Base-by-base conservation (phyloP, 2,329 filamentous ascomycete genomes). In the Fusarium bactridioides region DNA sequence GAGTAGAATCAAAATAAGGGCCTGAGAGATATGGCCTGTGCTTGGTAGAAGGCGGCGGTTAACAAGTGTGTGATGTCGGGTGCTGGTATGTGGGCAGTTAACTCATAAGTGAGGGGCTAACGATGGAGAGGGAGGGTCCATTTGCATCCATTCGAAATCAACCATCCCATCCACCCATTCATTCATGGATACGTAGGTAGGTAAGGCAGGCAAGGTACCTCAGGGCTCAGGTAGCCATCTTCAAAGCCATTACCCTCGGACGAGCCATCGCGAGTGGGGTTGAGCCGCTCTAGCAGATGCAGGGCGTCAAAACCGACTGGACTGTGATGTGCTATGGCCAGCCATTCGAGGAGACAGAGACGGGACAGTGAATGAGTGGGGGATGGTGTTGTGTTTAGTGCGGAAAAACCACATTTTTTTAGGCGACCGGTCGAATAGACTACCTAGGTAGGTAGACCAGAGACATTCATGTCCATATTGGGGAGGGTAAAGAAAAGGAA, bases 21-120 rank as follows among this genome's bases (percentile, higher is more conserved):
- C 33, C 38, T 37, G 27, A 60, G 19, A 47, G 62, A 67, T 67
- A 70, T 74, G 63, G 67, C 63, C 75, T 61, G 64, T 60, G 69
- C 65, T 76, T 67, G 64, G 33, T 27, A 47, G 48, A 62, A 64
- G 64, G 54, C 63, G 65, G 65, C 58, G 70, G 64, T 61, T 73
- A 64, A 70, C 58, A 69, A 58, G 74, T 76, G 74, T 76, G 70
- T 68, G 58, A 76, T 76, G 67, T 64, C 57, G 68, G 61, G 60
- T 72, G 71, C 62, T 67, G 61, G 62, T 72, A 75, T 74, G 73
- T 72, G 73, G 73, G 70, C 70, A 75, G 64, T 76, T 55, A 76
- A 76, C 66, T 76, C 74, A 76, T 74, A 66, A 61, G 68, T 74
- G 74, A 76, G 74, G 74, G 74, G 74, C 74, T 75, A 61, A 59